These are phyloP conservation scores for Trichophyton rubrum DNA, from an alignment of 2,329 filamentous ascomycete genomes.

Conservation along the genomic window DNA sequence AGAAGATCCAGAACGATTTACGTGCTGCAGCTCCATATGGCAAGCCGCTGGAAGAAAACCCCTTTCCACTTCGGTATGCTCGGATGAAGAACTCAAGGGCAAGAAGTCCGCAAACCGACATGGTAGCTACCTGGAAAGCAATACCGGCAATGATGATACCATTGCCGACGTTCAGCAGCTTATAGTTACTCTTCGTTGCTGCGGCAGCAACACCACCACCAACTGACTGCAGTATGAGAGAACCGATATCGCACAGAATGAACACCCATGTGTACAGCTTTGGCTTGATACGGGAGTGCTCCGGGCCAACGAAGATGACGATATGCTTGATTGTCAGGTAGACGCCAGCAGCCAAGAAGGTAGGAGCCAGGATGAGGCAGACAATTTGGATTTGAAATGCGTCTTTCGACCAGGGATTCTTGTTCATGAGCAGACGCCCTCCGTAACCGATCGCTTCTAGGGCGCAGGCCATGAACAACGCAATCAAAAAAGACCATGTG, in stretches of 20 bases:
- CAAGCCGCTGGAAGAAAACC: slow-evolving; percentile 13
- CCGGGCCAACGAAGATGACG: slow-evolving; percentile 42
- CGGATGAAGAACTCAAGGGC: slow-evolving; percentile 36
- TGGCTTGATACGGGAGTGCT: slow-evolving; percentile 37
- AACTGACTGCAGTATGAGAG: slow-evolving; percentile 46
- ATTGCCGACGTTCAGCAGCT: slow-evolving; percentile 37
- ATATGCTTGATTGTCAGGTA: slow-evolving; percentile 47
- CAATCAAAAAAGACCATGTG: slow-evolving; percentile 45
- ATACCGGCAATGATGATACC: slow-evolving; percentile 48
- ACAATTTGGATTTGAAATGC: slow-evolving; percentile 45
- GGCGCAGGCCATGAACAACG: slow-evolving; percentile 36
- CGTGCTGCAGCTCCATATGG: slow-evolving; percentile 21
- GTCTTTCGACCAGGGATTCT: slow-evolving; percentile 38
- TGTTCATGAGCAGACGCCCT: slow-evolving; percentile 41
- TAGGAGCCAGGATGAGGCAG: slow-evolving; percentile 44
- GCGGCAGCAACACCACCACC: slow-evolving; percentile 47
- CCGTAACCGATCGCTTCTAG: slow-evolving; percentile 45
- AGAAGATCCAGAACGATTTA: slow-evolving; percentile 17
- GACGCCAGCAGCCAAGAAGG: slow-evolving; percentile 43
- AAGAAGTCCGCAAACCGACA: slow-evolving; percentile 27
- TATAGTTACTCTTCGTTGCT: slow-evolving; percentile 26
- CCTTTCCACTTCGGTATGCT: slow-evolving; percentile 18
- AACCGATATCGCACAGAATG: slow-evolving; percentile 46
- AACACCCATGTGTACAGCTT: slow-evolving; percentile 47
- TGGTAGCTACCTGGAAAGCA: slow-evolving; percentile 43